Evolutionary conservation across 1,284 basidiomycete genomes (phyloP).

Genomic region (Austroboletus novae-zelandiae): DNA sequence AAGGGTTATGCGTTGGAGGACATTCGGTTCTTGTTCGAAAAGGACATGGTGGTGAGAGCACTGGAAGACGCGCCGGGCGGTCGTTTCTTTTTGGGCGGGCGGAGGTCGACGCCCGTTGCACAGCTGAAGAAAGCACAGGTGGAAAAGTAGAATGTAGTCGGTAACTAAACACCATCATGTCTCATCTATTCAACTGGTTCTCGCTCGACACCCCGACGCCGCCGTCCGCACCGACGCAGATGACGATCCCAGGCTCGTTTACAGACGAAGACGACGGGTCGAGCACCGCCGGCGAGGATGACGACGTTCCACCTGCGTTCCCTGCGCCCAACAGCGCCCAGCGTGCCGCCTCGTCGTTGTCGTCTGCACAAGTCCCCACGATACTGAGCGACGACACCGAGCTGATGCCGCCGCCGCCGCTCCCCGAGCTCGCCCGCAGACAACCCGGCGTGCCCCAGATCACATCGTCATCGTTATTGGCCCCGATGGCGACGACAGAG

Average conservation of each 20-base stretch:
- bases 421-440: slow-evolving; percentile 47
- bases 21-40: slow-evolving; percentile 45
- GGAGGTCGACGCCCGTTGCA: slow-evolving; percentile 30
- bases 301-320: slow-evolving; percentile 77
- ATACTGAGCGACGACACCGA: slow-evolving; percentile 50
- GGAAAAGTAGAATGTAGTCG: too few relatives aligned
- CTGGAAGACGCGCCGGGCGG: slow-evolving; percentile 48
- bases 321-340: slow-evolving; percentile 82
- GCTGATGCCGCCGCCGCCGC: slow-evolving; percentile 72
- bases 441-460: slow-evolving; percentile 37
- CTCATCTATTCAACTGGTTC: slow-evolving; percentile 52
- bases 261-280: slow-evolving; percentile 45
- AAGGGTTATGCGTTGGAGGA: slow-evolving; percentile 47
- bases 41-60: slow-evolving; percentile 39
- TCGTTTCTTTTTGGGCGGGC: slow-evolving; percentile 37
- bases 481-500: slow-evolving; percentile 58
- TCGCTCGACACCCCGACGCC: slow-evolving; percentile 31
- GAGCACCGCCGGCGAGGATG: slow-evolving; percentile 56
- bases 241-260: slow-evolving; percentile 23
- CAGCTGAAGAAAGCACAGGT: slow-evolving; percentile 19
- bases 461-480: slow-evolving; percentile 48
- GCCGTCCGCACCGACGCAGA: background rate
- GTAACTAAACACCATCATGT: slow-evolving; percentile 20
- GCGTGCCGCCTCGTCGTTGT: slow-evolving; percentile 41
- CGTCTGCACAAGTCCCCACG: slow-evolving; percentile 31